These are phyloP conservation scores for Ophiostoma piceae DNA, from an alignment of 2,329 filamentous ascomycete species.

Conservation along the genomic window DNA sequence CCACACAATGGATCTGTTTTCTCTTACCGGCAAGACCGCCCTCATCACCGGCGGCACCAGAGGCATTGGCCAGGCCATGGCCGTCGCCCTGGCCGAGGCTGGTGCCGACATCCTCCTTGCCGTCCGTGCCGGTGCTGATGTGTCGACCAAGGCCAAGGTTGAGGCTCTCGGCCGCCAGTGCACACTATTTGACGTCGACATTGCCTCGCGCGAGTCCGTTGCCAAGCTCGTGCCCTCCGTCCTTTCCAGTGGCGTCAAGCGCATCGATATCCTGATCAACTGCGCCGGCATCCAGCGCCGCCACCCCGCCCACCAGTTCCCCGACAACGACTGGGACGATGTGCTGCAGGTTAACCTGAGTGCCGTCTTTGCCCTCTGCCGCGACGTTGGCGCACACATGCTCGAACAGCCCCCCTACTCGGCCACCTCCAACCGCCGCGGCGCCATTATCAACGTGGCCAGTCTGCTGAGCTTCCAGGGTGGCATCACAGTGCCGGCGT, in stretches of 20 bases:
- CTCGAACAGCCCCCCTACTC: constrained; percentile 46
- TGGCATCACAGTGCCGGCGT: constrained; percentile 81
- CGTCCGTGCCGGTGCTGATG: constrained; percentile 33
- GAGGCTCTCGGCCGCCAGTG: constrained; percentile 61
- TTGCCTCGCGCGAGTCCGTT: constrained; percentile 57
- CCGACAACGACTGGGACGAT: constrained; percentile 69
- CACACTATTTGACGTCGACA: constrained; percentile 64
- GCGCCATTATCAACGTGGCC: constrained; percentile 78
- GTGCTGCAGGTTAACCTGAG: constrained; percentile 83
- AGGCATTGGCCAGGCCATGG: constrained; percentile 54
- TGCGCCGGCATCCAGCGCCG: constrained; percentile 81
- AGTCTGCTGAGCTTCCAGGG: constrained; percentile 80
- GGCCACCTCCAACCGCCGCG: constrained; percentile 51
- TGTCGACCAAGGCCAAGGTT: constrained; percentile 56
- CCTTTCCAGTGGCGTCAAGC: constrained; percentile 35
- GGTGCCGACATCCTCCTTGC: constrained; percentile 53
- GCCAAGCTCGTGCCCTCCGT: constrained; percentile 55
- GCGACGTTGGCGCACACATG: constrained; percentile 76
- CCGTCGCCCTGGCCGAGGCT: constrained; percentile 53
- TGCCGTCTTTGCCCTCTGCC: constrained; percentile 71
- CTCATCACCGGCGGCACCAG: constrained; percentile 54
- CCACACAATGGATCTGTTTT: constrained; percentile 41
- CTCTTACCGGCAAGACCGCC: constrained; percentile 52
- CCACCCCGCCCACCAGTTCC: constrained; percentile 70
- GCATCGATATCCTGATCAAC: constrained; percentile 73